Percentiles rank a stretch among this genome's conserved stretches.
These are phyloP conservation scores for Wallacemonas rigidus DNA, from an alignment of 208 protist genomes.

Conservation along the genomic window DNA sequence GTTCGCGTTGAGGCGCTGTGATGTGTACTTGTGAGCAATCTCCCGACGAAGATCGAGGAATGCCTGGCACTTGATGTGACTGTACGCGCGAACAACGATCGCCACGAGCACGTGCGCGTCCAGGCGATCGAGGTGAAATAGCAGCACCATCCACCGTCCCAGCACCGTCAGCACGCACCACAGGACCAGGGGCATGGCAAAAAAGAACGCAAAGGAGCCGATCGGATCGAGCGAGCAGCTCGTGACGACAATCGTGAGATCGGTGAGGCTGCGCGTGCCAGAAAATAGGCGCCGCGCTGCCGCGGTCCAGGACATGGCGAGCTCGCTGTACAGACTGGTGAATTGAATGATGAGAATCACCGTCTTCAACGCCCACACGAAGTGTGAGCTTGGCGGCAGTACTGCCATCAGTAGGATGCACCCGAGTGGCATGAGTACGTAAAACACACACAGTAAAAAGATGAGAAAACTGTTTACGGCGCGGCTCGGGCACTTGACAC, in stretches of 20 bases:
- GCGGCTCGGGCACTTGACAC: conserved; percentile 24
- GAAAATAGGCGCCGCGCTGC: conserved; percentile 21
- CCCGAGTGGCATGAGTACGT: conserved; percentile 15
- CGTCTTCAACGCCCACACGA: conserved; percentile 24
- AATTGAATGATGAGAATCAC: conserved; percentile 30
- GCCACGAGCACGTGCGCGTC: conserved; percentile 19
- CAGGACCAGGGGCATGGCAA: conserved; percentile 19
- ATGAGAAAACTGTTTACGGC: conserved; percentile 25
- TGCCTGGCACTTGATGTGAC: conserved; percentile 21
- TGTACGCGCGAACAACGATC: conserved; percentile 26
- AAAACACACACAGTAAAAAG: conserved; percentile 16
- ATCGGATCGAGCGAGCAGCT: conserved; percentile 18
- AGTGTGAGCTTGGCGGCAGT: conserved; percentile 12
- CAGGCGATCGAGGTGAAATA: conserved; percentile 19
- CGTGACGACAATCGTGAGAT: conserved; percentile 20
- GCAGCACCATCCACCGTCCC: conserved; percentile 14
- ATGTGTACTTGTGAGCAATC: not conserved
- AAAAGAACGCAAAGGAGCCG: conserved; percentile 19
- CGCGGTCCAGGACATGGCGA: conserved; percentile 20
- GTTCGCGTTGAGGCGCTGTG: not conserved
- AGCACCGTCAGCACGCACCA: conserved; percentile 21
- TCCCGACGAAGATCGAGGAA: conserved; percentile 13
- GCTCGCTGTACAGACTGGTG: conserved; percentile 8
- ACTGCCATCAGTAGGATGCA: conserved; percentile 20
- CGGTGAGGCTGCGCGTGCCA: conserved; percentile 20